A percentile compares a stretch with the other conserved stretches of the same genome.
phyloP scores from a whole-genome alignment of 148 eudicot genomes.

The Selenicereus undatus region DNA sequence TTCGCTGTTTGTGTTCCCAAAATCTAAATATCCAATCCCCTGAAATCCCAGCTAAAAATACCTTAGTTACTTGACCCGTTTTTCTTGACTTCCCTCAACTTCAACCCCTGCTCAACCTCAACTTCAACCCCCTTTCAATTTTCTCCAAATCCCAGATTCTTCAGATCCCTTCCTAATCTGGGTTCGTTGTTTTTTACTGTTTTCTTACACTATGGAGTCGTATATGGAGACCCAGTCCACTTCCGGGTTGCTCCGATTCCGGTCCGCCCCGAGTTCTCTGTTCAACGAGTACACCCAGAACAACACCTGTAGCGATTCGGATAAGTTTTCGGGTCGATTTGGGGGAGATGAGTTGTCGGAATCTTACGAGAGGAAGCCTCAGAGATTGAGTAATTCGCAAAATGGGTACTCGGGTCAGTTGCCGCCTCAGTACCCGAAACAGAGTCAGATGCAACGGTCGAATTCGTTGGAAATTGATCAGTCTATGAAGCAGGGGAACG shows the following conservation, averaged over 20 bases:
- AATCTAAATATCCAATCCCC: not conserved
- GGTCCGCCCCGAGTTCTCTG: constrained; percentile 69
- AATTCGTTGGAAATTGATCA: constrained; percentile 26
- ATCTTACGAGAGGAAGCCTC: constrained; percentile 34
- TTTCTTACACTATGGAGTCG: constrained; percentile 29
- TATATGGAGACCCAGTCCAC: constrained; percentile 29
- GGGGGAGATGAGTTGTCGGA: constrained; percentile 14
- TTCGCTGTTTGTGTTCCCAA: constrained; percentile 11
- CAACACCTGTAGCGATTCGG: not conserved
- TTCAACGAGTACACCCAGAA: constrained; percentile 33
- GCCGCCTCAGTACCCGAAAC: constrained; percentile 61
- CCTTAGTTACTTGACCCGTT: not conserved
- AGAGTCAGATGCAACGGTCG: constrained; percentile 9
- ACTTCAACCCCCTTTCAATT: not conserved
- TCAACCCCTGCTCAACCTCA: not conserved
- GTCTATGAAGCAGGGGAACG: not conserved
- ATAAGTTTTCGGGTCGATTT: not conserved
- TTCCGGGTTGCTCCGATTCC: constrained; percentile 63
- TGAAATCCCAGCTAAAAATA: not conserved
- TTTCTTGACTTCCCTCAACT: constrained; percentile 21
- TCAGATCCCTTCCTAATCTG: constrained; percentile 12
- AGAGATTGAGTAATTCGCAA: constrained; percentile 1
- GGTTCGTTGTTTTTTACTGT: not conserved
- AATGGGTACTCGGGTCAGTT: constrained; percentile 29
- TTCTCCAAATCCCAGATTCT: not conserved